A percentile compares a stretch with the other conserved stretches of the same genome.
Conservation (phyloP, 257 asterid genomes). For the Solanum rostratum region DNA sequence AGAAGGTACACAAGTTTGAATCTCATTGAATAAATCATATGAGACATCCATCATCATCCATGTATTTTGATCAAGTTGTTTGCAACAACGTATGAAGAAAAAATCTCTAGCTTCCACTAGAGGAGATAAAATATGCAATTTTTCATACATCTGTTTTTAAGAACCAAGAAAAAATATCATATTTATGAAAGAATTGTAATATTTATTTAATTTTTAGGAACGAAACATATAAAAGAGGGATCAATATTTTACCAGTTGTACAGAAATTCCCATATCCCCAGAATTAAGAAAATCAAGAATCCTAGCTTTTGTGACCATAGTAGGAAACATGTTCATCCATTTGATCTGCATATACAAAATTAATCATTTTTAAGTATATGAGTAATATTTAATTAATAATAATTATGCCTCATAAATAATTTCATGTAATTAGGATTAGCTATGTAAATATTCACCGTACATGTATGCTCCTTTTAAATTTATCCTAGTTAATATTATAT, state of each 20-base stretch:
- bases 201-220: background rate
- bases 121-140: constrained; percentile 55
- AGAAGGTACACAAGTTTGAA: constrained; percentile 26
- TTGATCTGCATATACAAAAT: constrained; percentile 28
- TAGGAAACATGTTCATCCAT: constrained; percentile 55
- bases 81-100: constrained; percentile 39
- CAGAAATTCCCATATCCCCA: constrained; percentile 27
- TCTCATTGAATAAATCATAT: constrained; percentile 30
- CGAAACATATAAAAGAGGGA: background rate
- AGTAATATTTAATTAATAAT: background rate
- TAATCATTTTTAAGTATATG: background rate
- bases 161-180: background rate
- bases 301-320: constrained; percentile 38
- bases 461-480: background rate
- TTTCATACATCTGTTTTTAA: background rate
- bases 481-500: background rate
- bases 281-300: constrained; percentile 38
- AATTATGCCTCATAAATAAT: background rate
- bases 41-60: constrained; percentile 64
- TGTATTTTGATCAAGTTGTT: constrained; percentile 34
- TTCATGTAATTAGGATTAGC: background rate
- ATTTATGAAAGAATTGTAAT: background rate
- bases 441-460: background rate
- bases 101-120: constrained; percentile 68
- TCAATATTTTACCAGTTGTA: constrained; percentile 7